A percentile compares a stretch with the other conserved stretches of the same genome.
Evolutionary conservation across 2,329 filamentous ascomycete species (phyloP).

Genomic region (Sordariomycetes sp.): DNA sequence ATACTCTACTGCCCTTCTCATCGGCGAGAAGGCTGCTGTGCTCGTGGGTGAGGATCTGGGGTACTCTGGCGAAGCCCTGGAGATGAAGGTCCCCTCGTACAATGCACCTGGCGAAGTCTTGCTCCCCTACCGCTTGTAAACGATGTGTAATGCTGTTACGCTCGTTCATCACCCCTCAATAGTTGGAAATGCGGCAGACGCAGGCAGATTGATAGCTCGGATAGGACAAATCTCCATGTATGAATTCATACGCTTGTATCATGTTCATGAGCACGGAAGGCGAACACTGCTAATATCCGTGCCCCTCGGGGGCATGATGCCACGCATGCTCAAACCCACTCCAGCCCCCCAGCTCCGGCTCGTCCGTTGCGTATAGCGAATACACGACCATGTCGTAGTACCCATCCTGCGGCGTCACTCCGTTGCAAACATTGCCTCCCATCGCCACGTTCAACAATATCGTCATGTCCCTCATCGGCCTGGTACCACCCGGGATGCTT

Average conservation of each 20-base stretch:
- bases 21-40: constrained; percentile 66
- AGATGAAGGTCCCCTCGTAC: constrained; percentile 67
- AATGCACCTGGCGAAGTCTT: constrained; percentile 42
- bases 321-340: constrained; percentile 30
- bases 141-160: too few relatives aligned
- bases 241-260: too few relatives aligned
- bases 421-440: constrained; percentile 49
- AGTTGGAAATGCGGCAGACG: too few relatives aligned
- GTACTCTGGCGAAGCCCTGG: constrained; percentile 61
- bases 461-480: constrained; percentile 45
- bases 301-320: constrained; percentile 1
- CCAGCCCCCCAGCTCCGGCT: constrained; percentile 44
- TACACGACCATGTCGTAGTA: constrained; percentile 48
- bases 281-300: constrained; percentile 2
- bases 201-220: too few relatives aligned
- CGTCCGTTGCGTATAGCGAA: constrained; percentile 40
- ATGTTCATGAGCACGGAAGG: too few relatives aligned
- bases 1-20: constrained; percentile 62
- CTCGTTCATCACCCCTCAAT: too few relatives aligned
- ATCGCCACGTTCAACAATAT: constrained; percentile 53
- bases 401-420: constrained; percentile 39
- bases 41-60: constrained; percentile 65
- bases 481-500: constrained; percentile 38
- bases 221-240: too few relatives aligned
- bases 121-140: constrained; percentile 31